Evolutionary conservation across 331 rosid species (phyloP), one percentile per base, ranked within the genome.

Genomic region (Saraca asoca): DNA sequence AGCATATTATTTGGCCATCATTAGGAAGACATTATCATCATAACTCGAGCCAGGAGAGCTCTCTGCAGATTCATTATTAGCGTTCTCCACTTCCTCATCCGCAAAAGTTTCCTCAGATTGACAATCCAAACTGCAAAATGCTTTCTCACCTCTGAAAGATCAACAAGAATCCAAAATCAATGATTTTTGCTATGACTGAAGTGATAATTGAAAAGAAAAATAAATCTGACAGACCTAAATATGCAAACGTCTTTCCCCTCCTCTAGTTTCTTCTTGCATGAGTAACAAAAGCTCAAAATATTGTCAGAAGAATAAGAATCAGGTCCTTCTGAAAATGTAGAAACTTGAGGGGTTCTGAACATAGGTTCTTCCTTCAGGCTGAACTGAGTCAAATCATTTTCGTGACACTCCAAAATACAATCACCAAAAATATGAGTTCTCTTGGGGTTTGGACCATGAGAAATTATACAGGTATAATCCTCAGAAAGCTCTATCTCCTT

Each of bases 381-480:
- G 64, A 82, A 81, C 79, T 70, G 76, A 6, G 74, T 66, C 19
- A 67, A 69, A 79, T 83, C 90, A 52, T 75, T 83, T 70, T 77
- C 75, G 77, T 74, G 78, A 78, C 88, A 82, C 58, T 88, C 95
- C 85, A 91, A 85, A 73, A 91, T 72, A 76, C 85, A 81, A 83
- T 91, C 97, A 75, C 97, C 94, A 82, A 91, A 88, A 72, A 86
- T 83, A 69, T 75, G 97, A 31, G 88, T 86, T 50, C 78, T 76
- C 78, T 83, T 91, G 0, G 91, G 97, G 61, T 91, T 88, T 70
- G 95, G 97, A 75, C 97, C 97, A 56, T 86, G 91, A 72, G 95
- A 91, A 82, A 88, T 91, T 75, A 91, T 85, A 67, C 97, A 86
- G 50, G 97, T 86, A 77, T 91, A 91, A 80, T 91, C 96, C 85